A percentile compares a stretch with the other conserved stretches of the same genome.
Conservation (phyloP, 345 rosid genomes). For the Eucalyptus victrix region DNA sequence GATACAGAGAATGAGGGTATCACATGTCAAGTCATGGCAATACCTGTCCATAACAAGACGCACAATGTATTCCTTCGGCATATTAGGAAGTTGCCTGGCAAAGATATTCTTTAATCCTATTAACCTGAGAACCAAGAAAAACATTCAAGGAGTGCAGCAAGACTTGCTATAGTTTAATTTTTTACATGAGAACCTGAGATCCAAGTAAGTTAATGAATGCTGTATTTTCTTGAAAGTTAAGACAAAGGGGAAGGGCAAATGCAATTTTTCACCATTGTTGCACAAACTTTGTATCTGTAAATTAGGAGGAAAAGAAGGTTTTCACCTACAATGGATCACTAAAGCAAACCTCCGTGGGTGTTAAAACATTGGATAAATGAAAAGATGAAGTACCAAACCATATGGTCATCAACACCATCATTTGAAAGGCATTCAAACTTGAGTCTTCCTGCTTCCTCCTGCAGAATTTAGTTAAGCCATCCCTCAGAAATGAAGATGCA, state of each 20-base stretch:
- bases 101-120: slow-evolving; percentile 97
- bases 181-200: neutral
- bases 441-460: slow-evolving; percentile 92
- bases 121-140: slow-evolving; percentile 39
- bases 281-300: neutral
- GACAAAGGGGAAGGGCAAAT: neutral
- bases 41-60: slow-evolving; percentile 99
- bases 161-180: neutral
- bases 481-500: neutral
- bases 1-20: neutral
- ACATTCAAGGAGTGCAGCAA: neutral
- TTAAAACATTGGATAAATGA: neutral
- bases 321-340: neutral
- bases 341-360: neutral
- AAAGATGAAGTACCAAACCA: slow-evolving; percentile 77
- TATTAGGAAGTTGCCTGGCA: slow-evolving; percentile 95
- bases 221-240: neutral
- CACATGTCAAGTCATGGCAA: neutral
- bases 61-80: slow-evolving; percentile 99
- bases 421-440: slow-evolving; percentile 75
- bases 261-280: neutral
- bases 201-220: too few species aligned
- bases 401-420: slow-evolving; percentile 83
- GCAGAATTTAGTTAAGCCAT: neutral
- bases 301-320: neutral